These are phyloP conservation scores for Cutaneotrichosporon cutaneum DNA, from an alignment of 1,284 basidiomycete species.

Conservation along the genomic window DNA sequence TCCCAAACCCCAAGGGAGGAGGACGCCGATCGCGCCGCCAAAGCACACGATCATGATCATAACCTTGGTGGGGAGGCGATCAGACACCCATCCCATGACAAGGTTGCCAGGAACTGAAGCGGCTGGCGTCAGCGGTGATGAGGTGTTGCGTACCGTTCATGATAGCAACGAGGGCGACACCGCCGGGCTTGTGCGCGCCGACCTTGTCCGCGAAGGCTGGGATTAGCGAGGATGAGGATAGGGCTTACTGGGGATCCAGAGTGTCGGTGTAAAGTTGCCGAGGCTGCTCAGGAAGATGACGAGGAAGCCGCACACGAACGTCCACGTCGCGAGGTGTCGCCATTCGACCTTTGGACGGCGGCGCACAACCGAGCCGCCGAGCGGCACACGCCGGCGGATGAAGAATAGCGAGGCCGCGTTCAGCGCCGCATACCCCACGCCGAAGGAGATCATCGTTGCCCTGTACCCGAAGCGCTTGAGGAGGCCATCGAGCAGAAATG, in stretches of 20 bases:
- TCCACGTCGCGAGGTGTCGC: conserved; percentile 28
- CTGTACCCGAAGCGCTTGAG: conserved; percentile 46
- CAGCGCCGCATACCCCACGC: conserved; percentile 34
- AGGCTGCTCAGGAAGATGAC: conserved; percentile 42
- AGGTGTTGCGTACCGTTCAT: conserved; percentile 39
- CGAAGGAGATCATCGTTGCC: conserved; percentile 44
- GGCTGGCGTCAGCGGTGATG: conserved; percentile 13
- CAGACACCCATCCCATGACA: conserved; percentile 44
- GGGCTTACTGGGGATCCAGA: conserved; percentile 28
- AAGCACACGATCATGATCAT: conserved; percentile 41
- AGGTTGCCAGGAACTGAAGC: conserved; percentile 47
- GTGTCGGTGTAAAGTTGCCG: conserved; percentile 49
- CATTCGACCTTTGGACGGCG: conserved; percentile 25
- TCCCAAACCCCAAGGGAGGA: conserved; percentile 51
- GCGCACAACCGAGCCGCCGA: conserved; percentile 9
- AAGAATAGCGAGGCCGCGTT: conserved; percentile 37
- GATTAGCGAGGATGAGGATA: not conserved
- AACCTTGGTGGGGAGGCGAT: conserved; percentile 35
- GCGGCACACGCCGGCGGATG: conserved; percentile 45
- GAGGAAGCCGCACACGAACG: conserved; percentile 34
- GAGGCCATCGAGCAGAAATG: conserved; percentile 42
- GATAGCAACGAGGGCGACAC: conserved; percentile 47
- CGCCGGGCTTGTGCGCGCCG: conserved; percentile 34
- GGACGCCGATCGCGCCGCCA: conserved; percentile 38
- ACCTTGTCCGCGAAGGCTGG: conserved; percentile 46